Evolutionary conservation across 139 green algal species (phyloP).

Genomic region (Chlamydomonas sphaeroides): DNA sequence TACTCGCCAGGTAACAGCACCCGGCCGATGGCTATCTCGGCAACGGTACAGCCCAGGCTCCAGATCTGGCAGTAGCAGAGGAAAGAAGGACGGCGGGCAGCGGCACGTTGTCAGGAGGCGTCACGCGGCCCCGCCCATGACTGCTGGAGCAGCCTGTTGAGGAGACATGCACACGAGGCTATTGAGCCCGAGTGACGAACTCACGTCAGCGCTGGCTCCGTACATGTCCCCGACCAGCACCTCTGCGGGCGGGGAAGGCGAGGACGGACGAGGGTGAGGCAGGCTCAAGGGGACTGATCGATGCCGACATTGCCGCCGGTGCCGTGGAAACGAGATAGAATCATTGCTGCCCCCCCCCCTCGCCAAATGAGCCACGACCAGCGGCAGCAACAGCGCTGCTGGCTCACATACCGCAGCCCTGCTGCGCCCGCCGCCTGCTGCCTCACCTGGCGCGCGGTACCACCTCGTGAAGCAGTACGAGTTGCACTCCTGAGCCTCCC

Average conservation of each 20-base stretch:
- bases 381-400: no score
- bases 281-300: no score
- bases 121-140: no score
- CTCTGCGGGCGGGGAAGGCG: conserved; percentile 56
- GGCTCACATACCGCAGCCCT: background rate
- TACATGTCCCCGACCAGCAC: conserved; percentile 80
- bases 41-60: background rate
- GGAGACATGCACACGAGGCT: background rate
- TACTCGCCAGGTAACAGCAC: background rate
- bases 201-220: conserved; percentile 47
- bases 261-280: no score
- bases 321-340: no score
- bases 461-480: conserved; percentile 82
- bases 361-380: no score
- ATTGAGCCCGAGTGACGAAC: background rate
- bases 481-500: conserved; percentile 47
- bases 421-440: no score
- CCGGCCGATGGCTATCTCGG: background rate
- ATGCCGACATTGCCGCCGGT: no score
- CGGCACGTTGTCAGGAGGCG: background rate
- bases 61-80: background rate
- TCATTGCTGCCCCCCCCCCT: no score
- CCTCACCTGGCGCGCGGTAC: conserved; percentile 33
- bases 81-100: no score
- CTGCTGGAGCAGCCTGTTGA: no score